Evolutionary conservation across 352 stramenopile genomes (phyloP).

Genomic region (Globisporangium cylindrosporum): DNA sequence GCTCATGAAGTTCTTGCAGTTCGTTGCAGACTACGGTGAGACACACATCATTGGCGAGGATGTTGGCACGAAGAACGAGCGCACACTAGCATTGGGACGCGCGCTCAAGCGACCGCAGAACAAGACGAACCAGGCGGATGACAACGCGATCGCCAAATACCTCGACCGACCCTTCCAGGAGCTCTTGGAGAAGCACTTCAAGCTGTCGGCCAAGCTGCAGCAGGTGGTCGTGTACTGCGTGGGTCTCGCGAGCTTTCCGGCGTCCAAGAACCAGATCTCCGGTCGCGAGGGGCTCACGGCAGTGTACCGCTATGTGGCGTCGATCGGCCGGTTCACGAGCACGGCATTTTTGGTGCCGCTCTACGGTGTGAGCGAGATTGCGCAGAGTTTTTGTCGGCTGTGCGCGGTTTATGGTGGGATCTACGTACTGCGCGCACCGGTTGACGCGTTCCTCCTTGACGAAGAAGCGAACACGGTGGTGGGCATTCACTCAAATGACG

Average conservation of each 20-base stretch:
- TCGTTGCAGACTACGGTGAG: slow-evolving; percentile 83
- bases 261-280: slow-evolving; percentile 46
- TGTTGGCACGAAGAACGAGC: slow-evolving; percentile 85
- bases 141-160: slow-evolving; percentile 33
- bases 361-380: slow-evolving; percentile 85
- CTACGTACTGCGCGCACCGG: slow-evolving; percentile 76
- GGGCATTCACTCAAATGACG: slow-evolving; percentile 41
- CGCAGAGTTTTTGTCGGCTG: slow-evolving; percentile 86
- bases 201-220: slow-evolving; percentile 73
- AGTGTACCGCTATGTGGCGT: slow-evolving; percentile 64
- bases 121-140: slow-evolving; percentile 53
- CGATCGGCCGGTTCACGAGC: slow-evolving; percentile 82
- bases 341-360: slow-evolving; percentile 82
- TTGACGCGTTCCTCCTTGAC: slow-evolving; percentile 58
- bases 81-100: slow-evolving; percentile 66
- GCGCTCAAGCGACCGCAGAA: slow-evolving; percentile 86
- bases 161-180: slow-evolving; percentile 64
- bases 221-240: slow-evolving; percentile 87
- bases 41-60: slow-evolving; percentile 70
- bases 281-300: slow-evolving; percentile 44
- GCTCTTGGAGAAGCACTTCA: slow-evolving; percentile 68
- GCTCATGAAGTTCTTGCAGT: slow-evolving; percentile 91
- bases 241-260: slow-evolving; percentile 61
- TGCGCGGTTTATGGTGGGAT: slow-evolving; percentile 84
- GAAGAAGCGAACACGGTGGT: slow-evolving; percentile 26